These are phyloP conservation scores for Phytophthora podocarpi DNA, from an alignment of 352 stramenopile genomes.

Conservation along the genomic window DNA sequence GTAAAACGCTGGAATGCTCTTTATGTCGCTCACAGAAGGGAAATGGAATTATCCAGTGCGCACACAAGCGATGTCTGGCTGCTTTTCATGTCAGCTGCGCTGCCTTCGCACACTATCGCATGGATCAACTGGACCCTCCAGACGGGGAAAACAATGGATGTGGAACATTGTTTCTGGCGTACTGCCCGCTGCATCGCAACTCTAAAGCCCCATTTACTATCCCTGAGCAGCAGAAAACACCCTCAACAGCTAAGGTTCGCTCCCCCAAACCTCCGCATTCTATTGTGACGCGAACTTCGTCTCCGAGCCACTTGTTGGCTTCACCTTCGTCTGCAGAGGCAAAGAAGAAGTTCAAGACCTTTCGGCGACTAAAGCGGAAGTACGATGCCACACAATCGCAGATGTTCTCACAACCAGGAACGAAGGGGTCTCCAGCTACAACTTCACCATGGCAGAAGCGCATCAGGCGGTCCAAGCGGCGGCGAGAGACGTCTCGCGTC, in stretches of 20 bases:
- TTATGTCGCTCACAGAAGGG: constrained; percentile 70
- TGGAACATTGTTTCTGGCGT: constrained; percentile 70
- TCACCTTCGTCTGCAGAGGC: constrained; percentile 49
- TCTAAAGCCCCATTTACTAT: constrained; percentile 24
- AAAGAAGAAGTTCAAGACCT: constrained; percentile 68
- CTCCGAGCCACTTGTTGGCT: constrained; percentile 59
- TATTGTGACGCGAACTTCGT: constrained; percentile 27
- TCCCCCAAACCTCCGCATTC: constrained; percentile 12
- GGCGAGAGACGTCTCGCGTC: constrained; percentile 38
- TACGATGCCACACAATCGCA: constrained; percentile 59
- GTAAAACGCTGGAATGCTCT: constrained; percentile 64
- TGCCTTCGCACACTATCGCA: constrained; percentile 57
- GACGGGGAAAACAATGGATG: constrained; percentile 40
- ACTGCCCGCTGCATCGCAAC: constrained; percentile 65
- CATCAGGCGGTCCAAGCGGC: constrained; percentile 58
- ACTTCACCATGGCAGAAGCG: constrained; percentile 66
- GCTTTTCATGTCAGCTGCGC: constrained; percentile 88
- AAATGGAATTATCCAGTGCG: constrained; percentile 78
- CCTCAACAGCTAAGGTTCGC: not conserved
- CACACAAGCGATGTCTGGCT: constrained; percentile 66
- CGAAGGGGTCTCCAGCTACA: constrained; percentile 10
- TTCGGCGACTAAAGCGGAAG: constrained; percentile 73
- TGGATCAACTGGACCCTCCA: constrained; percentile 53
- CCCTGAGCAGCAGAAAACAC: constrained; percentile 13
- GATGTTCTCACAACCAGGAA: constrained; percentile 24